Conservation (phyloP, 2,329 filamentous ascomycete species). For the Intubia oerlemansii region DNA sequence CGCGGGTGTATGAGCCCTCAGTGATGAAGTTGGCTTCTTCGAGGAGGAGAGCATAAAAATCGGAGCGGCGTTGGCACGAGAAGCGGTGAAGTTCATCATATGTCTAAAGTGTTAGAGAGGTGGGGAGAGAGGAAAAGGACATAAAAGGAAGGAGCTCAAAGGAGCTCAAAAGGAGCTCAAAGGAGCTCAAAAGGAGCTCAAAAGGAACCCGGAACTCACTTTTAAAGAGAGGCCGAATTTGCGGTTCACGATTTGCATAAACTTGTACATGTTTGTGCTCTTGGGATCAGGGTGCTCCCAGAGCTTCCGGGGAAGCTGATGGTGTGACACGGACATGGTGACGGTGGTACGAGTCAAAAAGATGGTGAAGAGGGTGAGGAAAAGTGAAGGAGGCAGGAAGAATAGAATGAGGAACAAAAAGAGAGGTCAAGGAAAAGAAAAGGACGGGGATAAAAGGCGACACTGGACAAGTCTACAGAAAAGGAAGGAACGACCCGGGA, state of each 20-base stretch:
- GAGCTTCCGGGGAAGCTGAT: conserved; percentile 41
- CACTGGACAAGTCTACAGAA: no score
- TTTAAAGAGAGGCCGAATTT: conserved; percentile 30
- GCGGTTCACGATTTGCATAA: conserved; percentile 43
- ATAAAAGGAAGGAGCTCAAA: no score
- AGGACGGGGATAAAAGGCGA: no score
- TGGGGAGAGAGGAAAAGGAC: not conserved
- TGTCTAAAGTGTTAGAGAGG: conserved; percentile 18
- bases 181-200: conserved; percentile 29
- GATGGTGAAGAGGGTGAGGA: no score
- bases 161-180: conserved; percentile 28
- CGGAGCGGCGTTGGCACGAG: conserved; percentile 36
- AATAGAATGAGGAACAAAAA: no score
- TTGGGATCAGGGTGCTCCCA: conserved; percentile 45
- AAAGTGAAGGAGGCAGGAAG: no score
- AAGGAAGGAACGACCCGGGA: no score
- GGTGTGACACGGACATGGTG: no score
- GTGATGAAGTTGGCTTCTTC: conserved; percentile 38
- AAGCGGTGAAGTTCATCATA: conserved; percentile 51
- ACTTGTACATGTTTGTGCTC: conserved; percentile 41
- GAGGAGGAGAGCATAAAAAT: conserved; percentile 48
- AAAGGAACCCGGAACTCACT: no score
- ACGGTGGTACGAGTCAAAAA: no score
- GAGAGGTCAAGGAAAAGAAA: no score
- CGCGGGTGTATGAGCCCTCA: conserved; percentile 31